Percentiles rank a stretch among this genome's conserved stretches.
phyloP scores from a whole-genome alignment of 2,329 filamentous ascomycete species.

The Pseudopithomyces chartarum region DNA sequence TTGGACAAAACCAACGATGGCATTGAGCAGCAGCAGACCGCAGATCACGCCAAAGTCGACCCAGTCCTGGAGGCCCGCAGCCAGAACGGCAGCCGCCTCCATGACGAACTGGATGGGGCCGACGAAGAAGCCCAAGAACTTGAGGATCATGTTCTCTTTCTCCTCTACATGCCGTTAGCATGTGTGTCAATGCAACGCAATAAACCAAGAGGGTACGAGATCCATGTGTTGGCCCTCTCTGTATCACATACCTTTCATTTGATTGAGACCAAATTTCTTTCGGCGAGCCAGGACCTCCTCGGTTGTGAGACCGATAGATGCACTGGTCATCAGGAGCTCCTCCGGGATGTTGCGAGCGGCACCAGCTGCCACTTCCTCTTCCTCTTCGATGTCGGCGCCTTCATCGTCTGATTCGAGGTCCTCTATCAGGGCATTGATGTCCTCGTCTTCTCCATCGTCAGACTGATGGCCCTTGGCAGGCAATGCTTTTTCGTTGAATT shows the following conservation, averaged over 20 bases:
- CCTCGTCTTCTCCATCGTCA: constrained; percentile 74
- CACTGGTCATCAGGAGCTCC: constrained; percentile 78
- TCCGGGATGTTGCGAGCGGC: constrained; percentile 69
- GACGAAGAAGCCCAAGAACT: constrained; percentile 82
- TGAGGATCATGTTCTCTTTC: constrained; percentile 81
- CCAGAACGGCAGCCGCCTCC: constrained; percentile 81
- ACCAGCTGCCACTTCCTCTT: constrained; percentile 60
- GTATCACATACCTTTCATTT: constrained; percentile 66
- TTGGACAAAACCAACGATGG: constrained; percentile 83
- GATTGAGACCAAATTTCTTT: constrained; percentile 80
- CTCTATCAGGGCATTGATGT: constrained; percentile 85
- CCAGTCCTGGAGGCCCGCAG: constrained; percentile 85
- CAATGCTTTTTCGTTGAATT: constrained; percentile 23
- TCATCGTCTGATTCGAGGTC: constrained; percentile 84
- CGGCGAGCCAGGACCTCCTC: constrained; percentile 67
- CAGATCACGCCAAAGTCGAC: constrained; percentile 93
- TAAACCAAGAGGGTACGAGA: neutral
- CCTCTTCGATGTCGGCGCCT: constrained; percentile 67
- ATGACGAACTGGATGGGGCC: constrained; percentile 94
- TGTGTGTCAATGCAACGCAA: neutral
- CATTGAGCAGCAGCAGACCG: constrained; percentile 81
- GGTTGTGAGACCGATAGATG: constrained; percentile 72
- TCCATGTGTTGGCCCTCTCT: neutral
- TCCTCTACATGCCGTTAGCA: constrained; percentile 61
- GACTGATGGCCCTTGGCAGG: constrained; percentile 19